phyloP scores from a whole-genome alignment of 441 rosid species.

The Erodium trifolium region DNA sequence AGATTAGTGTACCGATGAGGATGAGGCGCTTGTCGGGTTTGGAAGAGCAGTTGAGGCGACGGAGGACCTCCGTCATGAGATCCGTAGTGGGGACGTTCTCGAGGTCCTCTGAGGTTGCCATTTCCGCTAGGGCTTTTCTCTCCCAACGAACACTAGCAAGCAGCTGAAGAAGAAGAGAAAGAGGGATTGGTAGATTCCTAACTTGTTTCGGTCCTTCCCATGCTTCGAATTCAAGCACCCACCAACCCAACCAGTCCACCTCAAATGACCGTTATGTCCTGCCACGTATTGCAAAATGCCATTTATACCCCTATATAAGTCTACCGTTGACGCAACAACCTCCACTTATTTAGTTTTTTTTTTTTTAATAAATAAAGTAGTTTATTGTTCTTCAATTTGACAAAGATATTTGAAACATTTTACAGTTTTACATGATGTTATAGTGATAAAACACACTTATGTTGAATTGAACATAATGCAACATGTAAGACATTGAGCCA shows the following conservation, averaged over 20 bases:
- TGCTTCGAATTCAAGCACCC: background rate
- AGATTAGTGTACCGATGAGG: slow-evolving; percentile 32
- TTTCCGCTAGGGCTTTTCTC: slow-evolving; percentile 11
- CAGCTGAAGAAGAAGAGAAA: background rate
- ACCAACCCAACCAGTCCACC: no score
- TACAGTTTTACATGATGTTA: no score
- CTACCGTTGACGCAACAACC: no score
- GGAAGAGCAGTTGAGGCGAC: slow-evolving; percentile 48
- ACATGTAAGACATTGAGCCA: no score
- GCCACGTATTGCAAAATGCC: background rate
- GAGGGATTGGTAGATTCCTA: background rate
- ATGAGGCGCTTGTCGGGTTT: slow-evolving; percentile 57
- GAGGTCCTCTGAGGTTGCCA: slow-evolving; percentile 33
- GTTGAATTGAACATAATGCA: no score
- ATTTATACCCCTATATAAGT: background rate
- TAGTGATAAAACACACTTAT: no score
- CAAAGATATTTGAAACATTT: no score
- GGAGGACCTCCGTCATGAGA: slow-evolving; percentile 56
- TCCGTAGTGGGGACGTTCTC: slow-evolving; percentile 51
- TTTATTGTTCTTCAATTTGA: no score
- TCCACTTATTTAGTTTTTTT: no score
- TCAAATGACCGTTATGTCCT: no score
- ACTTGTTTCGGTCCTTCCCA: background rate
- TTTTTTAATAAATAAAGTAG: no score
- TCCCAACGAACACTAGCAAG: no score